These are phyloP conservation scores for Exophiala alcalophila DNA, from an alignment of 2,329 filamentous ascomycete genomes.

Conservation along the genomic window DNA sequence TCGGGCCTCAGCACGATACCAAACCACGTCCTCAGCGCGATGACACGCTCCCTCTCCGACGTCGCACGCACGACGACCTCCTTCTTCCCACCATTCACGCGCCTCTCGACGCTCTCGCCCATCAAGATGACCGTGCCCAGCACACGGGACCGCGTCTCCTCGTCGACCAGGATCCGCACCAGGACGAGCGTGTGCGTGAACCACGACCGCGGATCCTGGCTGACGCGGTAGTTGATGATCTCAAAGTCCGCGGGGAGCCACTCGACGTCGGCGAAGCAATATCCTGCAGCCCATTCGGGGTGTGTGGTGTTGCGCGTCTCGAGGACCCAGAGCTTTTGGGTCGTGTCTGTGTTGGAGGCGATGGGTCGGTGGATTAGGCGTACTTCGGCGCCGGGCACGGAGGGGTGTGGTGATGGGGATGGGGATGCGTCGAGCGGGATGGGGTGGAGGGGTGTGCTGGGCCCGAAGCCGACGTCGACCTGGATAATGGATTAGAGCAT, in stretches of 20 bases:
- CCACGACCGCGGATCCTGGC: slow-evolving; percentile 48
- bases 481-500: not conserved
- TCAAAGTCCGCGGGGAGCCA: slow-evolving; percentile 61
- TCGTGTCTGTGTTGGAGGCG: slow-evolving; percentile 19
- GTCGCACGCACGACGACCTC: slow-evolving; percentile 47
- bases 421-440: slow-evolving; percentile 29
- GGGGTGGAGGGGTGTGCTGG: slow-evolving; percentile 31
- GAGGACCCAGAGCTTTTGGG: slow-evolving; percentile 18
- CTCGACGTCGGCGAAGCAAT: slow-evolving; percentile 65
- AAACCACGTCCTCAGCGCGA: slow-evolving; percentile 52
- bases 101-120: slow-evolving; percentile 42
- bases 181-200: slow-evolving; percentile 57
- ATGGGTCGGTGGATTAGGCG: slow-evolving; percentile 52
- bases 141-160: slow-evolving; percentile 46
- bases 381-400: slow-evolving; percentile 55
- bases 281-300: slow-evolving; percentile 55
- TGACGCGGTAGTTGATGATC: slow-evolving; percentile 58
- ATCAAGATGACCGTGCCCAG: slow-evolving; percentile 54
- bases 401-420: slow-evolving; percentile 34
- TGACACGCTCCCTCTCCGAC: slow-evolving; percentile 55
- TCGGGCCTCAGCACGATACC: slow-evolving; percentile 51
- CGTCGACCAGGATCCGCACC: slow-evolving; percentile 54
- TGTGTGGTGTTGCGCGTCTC: slow-evolving; percentile 18
- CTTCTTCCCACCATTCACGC: slow-evolving; percentile 43
- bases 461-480: slow-evolving; percentile 29